Conservation (phyloP, 176 grass and related monocot species). For the Ensete ventricosum region DNA sequence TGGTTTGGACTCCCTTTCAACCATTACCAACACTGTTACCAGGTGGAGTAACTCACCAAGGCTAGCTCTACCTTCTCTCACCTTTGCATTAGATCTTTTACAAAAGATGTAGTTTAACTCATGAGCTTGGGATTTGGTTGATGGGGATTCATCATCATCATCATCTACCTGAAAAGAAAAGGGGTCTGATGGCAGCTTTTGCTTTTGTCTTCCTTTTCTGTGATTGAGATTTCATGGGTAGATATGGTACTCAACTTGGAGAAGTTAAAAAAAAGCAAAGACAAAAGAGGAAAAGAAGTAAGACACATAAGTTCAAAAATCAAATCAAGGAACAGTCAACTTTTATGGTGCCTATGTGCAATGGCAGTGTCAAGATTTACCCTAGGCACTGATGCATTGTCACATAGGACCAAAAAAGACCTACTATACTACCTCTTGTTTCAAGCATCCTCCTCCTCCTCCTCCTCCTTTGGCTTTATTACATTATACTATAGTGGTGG, state of each 20-base stretch:
- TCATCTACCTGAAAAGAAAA: conserved; percentile 24
- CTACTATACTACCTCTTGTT: conserved; percentile 42
- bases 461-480: conserved; percentile 29
- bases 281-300: conserved; percentile 13
- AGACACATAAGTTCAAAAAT: neutral
- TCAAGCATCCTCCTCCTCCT: conserved; percentile 25
- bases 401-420: conserved; percentile 76
- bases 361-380: neutral
- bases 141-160: conserved; percentile 13
- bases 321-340: neutral
- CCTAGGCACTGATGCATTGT: conserved; percentile 44
- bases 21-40: conserved; percentile 36
- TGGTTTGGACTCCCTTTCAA: conserved; percentile 52
- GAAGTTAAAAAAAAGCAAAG: conserved; percentile 17
- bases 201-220: conserved; percentile 27
- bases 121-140: conserved; percentile 29
- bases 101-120: conserved; percentile 6
- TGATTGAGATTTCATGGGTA: conserved; percentile 10
- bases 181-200: conserved; percentile 32
- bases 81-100: conserved; percentile 2
- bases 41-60: conserved; percentile 95
- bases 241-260: conserved; percentile 19
- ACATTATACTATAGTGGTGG: conserved; percentile 31
- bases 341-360: neutral
- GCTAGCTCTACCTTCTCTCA: neutral